A percentile compares a stretch with the other conserved stretches of the same genome.
Conservation (phyloP, 164 flowering plant species). For the Amborella trichopoda region DNA sequence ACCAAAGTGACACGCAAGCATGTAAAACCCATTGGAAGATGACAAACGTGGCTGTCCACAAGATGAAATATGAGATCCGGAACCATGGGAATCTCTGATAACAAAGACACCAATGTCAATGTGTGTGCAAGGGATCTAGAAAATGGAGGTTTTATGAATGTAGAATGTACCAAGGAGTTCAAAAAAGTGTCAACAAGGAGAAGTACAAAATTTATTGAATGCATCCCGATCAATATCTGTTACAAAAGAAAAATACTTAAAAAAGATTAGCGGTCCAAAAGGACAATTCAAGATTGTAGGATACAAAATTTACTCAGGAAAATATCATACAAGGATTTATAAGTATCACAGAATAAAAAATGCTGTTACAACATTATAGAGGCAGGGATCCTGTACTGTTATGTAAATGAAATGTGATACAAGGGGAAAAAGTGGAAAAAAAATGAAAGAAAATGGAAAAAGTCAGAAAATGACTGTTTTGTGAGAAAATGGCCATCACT, state of each 20-base stretch:
- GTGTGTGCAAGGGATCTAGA: not conserved
- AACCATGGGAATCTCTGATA: constrained; percentile 79
- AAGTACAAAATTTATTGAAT: constrained; percentile 70
- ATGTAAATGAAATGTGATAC: too few relatives aligned
- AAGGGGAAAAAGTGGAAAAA: too few relatives aligned
- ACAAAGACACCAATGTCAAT: not conserved
- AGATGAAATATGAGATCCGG: constrained; percentile 66
- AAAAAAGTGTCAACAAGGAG: constrained; percentile 66
- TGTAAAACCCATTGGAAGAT: constrained; percentile 84
- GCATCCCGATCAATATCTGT: constrained; percentile 75
- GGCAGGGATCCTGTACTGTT: too few relatives aligned
- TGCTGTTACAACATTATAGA: too few relatives aligned
- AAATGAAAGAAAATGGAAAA: too few relatives aligned
- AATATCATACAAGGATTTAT: too few relatives aligned
- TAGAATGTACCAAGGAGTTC: constrained; percentile 61
- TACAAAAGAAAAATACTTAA: constrained; percentile 5
- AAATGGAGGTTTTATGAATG: not conserved
- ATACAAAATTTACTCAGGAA: too few relatives aligned
- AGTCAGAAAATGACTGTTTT: too few relatives aligned
- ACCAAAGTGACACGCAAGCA: constrained; percentile 53
- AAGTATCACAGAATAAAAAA: too few relatives aligned
- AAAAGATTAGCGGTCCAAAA: too few relatives aligned
- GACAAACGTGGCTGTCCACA: constrained; percentile 64
- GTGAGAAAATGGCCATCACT: too few relatives aligned
- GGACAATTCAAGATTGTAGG: too few relatives aligned